A percentile compares a stretch with the other conserved stretches of the same genome.
Evolutionary conservation across 441 rosid genomes (phyloP).

Genomic region (Aquilaria agallochum): DNA sequence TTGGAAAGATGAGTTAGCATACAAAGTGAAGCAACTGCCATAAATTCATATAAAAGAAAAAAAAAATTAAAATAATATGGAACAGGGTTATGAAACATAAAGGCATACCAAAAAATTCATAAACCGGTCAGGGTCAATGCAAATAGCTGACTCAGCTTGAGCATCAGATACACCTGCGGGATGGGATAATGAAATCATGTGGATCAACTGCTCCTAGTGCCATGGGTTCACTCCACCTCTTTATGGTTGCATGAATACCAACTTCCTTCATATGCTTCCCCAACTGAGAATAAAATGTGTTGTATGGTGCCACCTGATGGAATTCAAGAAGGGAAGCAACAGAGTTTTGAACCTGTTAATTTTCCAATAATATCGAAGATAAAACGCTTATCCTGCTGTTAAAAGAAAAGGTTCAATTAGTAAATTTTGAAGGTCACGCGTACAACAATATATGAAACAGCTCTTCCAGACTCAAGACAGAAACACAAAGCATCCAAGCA

Average conservation of each 20-base stretch:
- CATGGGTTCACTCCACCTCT: conserved; percentile 84
- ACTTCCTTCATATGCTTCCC: conserved; percentile 82
- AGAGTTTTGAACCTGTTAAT: not conserved
- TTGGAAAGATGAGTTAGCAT: not conserved
- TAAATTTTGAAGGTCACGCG: not conserved
- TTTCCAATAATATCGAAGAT: not conserved
- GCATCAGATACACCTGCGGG: conserved; percentile 91
- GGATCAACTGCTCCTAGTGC: conserved; percentile 86
- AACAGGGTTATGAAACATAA: too few relatives aligned
- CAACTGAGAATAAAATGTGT: conserved; percentile 82
- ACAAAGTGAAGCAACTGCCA: not conserved
- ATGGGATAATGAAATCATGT: conserved; percentile 82
- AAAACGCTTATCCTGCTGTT: too few relatives aligned
- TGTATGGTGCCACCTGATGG: conserved; percentile 85
- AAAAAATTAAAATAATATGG: not conserved
- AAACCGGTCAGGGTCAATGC: conserved; percentile 80
- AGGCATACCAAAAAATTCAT: conserved; percentile 65
- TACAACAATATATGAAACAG: not conserved
- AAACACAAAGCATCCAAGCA: too few relatives aligned
- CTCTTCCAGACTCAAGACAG: too few relatives aligned
- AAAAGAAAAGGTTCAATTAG: too few relatives aligned
- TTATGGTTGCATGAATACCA: conserved; percentile 65
- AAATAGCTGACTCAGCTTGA: conserved; percentile 79
- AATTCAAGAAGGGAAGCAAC: conserved; percentile 5
- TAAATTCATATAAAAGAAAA: not conserved